Base-by-base conservation (phyloP, 352 stramenopile genomes). In the Globisporangium irregulare region DNA sequence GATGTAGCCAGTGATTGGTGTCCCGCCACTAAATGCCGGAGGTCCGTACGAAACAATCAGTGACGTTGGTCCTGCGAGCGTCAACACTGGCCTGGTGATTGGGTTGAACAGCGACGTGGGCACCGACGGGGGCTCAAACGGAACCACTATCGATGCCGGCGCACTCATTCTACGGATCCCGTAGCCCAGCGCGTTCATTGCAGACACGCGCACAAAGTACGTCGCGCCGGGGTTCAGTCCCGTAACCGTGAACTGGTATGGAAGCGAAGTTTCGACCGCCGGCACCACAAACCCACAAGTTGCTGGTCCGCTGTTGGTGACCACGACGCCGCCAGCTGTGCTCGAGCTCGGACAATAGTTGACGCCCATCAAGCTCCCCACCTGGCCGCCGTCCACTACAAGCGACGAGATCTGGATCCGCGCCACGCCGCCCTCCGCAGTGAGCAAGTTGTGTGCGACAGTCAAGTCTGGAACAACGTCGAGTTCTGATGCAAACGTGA, bases 21-120 rank as follows among this genome's bases (percentile, higher is more conserved):
- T 82, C 32, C 97, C 97, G 7, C 96, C 97, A 58, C 90, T 80
- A 67, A 98, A 97, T 7, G 61, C 68, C 3, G 94, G 92, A 15
- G 89, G 75, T 1, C 80, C 80, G 66, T 92, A 98, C 3, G 80
- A 75, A 5, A 98, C 76, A 20, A 89, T 68, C 15, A 98, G 70
- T 38, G 87, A 84, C 8, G 79, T 94, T 8, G 75, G 77, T 1
- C 75, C 89, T 41, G 77, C 84, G 0, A 97, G 74, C 5, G 88
- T 91, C 15, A 95, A 75, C 46, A 89, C 75, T 3, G 89, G 83
- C 12, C 72, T 54, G 3, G 87, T 79, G 24, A 75, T 61, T 4
- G 78, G 36, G 48, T 91, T 93, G 64, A 89, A 94, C 10, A 89
- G 72, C 12, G 85, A 93, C 34, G 75, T 85, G 0, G 86, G 82